These are phyloP conservation scores for Plasmodium billcollinsi DNA, from an alignment of 169 alveolate genomes.

Conservation along the genomic window DNA sequence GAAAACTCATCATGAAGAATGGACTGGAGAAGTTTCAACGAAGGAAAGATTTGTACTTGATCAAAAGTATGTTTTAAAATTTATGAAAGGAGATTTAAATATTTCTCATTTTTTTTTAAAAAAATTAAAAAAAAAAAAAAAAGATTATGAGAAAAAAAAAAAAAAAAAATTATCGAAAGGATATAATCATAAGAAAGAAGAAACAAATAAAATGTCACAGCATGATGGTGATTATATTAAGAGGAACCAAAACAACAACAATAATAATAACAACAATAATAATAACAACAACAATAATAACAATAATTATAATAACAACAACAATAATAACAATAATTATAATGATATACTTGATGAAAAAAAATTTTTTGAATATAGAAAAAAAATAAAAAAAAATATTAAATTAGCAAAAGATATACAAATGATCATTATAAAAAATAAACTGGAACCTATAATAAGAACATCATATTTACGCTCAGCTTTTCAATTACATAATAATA, in stretches of 20 bases:
- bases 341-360: background rate
- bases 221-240: background rate
- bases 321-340: background rate
- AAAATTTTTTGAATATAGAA: no score
- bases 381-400: conserved; percentile 53
- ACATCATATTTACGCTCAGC: conserved; percentile 88
- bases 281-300: background rate
- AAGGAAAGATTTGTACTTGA: conserved; percentile 85
- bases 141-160: no score
- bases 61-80: conserved; percentile 79
- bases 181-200: no score
- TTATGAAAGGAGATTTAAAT: conserved; percentile 77
- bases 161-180: background rate
- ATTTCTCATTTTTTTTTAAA: conserved; percentile 37
- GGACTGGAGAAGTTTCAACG: conserved; percentile 87
- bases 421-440: conserved; percentile 67
- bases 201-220: background rate
- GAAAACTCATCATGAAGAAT: conserved; percentile 88
- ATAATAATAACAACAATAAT: no score
- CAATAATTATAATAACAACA: no score
- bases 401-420: conserved; percentile 82
- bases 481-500: conserved; percentile 82
- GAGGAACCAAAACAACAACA: background rate
- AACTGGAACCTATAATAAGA: conserved; percentile 85
- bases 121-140: conserved; percentile 35